Percentiles rank a stretch among this genome's conserved stretches.
Evolutionary conservation across 306 rosid species (phyloP).

Genomic region (Corylus americana): DNA sequence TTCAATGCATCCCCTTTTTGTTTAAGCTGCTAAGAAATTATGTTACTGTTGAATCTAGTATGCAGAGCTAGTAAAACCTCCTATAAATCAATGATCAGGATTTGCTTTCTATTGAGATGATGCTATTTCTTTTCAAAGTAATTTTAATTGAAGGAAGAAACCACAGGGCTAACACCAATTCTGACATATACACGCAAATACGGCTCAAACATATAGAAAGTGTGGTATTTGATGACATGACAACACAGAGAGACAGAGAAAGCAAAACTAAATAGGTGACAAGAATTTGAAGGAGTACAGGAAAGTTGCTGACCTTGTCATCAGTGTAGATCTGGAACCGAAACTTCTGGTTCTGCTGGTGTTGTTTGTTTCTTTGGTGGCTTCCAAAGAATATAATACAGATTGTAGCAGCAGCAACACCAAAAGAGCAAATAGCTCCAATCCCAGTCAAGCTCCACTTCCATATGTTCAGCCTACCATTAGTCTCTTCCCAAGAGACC

Average conservation of each 20-base stretch:
- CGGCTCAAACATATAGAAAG: not conserved
- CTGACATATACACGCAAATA: not conserved
- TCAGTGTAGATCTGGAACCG: constrained; percentile 62
- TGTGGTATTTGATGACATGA: not conserved
- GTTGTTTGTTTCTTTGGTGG: constrained; percentile 43
- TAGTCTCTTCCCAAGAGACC: constrained; percentile 28
- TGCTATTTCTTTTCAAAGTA: too few relatives aligned
- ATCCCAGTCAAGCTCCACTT: constrained; percentile 72
- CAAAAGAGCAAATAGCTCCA: constrained; percentile 89
- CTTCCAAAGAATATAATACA: constrained; percentile 63
- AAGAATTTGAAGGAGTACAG: not conserved
- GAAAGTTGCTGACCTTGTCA: constrained; percentile 60
- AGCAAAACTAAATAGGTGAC: not conserved
- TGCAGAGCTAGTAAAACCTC: not conserved
- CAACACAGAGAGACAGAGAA: not conserved
- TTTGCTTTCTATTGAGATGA: too few relatives aligned
- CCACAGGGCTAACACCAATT: too few relatives aligned
- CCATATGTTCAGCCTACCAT: constrained; percentile 49
- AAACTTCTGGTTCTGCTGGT: constrained; percentile 48
- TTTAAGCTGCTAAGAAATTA: not conserved
- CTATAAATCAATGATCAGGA: too few relatives aligned
- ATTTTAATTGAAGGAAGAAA: too few relatives aligned
- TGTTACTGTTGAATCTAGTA: not conserved
- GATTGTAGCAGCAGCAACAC: constrained; percentile 81
- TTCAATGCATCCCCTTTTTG: not conserved